phyloP scores from a whole-genome alignment of 129 eudicot genomes.

The Ambrosia artemisiifolia region DNA sequence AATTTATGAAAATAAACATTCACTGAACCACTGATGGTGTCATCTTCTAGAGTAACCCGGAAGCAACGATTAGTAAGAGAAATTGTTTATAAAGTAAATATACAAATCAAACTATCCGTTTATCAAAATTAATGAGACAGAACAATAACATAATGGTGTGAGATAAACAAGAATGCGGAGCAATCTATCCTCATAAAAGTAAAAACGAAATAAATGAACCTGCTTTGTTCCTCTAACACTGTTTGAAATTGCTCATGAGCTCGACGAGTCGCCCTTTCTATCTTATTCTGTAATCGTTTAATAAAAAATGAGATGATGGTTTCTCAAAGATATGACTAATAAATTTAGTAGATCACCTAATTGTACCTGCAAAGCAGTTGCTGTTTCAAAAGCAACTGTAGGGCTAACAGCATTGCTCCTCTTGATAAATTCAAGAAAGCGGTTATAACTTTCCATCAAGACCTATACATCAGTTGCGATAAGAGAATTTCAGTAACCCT shows the following conservation, averaged over 20 bases:
- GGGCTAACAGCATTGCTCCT: constrained; percentile 98
- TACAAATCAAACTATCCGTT: too few relatives aligned
- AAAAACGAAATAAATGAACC: constrained; percentile 41
- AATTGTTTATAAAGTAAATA: too few relatives aligned
- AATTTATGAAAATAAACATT: too few relatives aligned
- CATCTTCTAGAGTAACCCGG: too few relatives aligned
- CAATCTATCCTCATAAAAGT: background rate
- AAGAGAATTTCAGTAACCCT: constrained; percentile 6
- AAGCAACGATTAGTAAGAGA: too few relatives aligned
- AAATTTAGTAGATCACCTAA: background rate
- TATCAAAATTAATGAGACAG: too few relatives aligned
- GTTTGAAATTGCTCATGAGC: constrained; percentile 99
- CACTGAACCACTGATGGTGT: too few relatives aligned
- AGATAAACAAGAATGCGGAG: constrained; percentile 9
- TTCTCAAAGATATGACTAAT: constrained; percentile 13
- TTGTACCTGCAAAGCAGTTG: constrained; percentile 89
- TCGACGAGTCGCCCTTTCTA: constrained; percentile 88
- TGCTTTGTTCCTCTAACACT: constrained; percentile 96
- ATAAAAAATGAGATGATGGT: constrained; percentile 26
- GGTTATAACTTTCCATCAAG: constrained; percentile 71
- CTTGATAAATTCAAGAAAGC: constrained; percentile 68
- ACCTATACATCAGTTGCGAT: constrained; percentile 41
- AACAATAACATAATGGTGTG: too few relatives aligned
- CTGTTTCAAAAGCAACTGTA: constrained; percentile 94
- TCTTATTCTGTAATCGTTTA: constrained; percentile 60